Evolutionary conservation across 345 rosid species (phyloP), one percentile per base, ranked within the genome.

Genomic region (Acer yangbiense): DNA sequence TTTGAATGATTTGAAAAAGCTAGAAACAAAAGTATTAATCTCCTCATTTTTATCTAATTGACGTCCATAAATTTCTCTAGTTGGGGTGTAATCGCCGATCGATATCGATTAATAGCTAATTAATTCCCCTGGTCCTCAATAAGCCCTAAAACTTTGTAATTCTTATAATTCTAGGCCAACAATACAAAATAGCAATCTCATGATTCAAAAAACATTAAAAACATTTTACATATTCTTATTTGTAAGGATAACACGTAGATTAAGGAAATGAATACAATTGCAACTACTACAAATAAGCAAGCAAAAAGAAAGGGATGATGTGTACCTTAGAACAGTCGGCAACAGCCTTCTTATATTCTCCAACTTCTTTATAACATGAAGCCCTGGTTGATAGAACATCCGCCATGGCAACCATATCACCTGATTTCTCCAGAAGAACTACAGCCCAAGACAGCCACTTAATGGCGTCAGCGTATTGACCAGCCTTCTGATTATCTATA

Each of bases 371-470:
- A 87, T 94, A 96, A 77, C 99, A 96, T 1, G 99, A 96, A 79
- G 99, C 99, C 77, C 99, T 90, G 84, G 85, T 79, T 1, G 98
- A 85, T 79, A 92, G 88, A 76, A 90, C 98, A 61, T 96, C 98
- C 1, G 29, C 72, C 61, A 86, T 73, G 9, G 88, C 86, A 73
- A 86, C 82, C 57, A 76, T 68, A 77, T 91, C 97, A 17, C 92
- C 90, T 69, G 89, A 74, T 84, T 88, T 94, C 82, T 89, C 95
- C 82, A 91, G 81, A 77, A 96, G 98, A 78, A 96, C 69, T 46
- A 92, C 92, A 65, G 99, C 97, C 99, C 99, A 96, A 0, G 98
- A 96, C 71, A 96, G 80, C 99, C 99, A 96, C 87, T 96, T 96
- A 78, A 94, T 96, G 54, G 98, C 99, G 81, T 96, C 98, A 21